Conservation (phyloP, 1,139 yeast genomes). For the Candida mesenterica region DNA sequence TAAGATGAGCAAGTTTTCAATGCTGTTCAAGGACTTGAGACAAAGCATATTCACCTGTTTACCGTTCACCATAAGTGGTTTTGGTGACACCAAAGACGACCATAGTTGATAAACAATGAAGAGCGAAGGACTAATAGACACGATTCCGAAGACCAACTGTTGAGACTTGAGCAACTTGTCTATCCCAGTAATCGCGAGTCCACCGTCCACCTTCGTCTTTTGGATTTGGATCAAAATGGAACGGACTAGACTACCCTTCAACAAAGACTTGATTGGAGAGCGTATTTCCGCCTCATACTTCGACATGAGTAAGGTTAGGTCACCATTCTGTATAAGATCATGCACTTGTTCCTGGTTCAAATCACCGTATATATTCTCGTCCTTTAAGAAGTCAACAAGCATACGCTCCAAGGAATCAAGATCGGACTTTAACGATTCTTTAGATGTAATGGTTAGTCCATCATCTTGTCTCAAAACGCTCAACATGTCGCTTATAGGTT, state of each 20-base stretch:
- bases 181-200: constrained; percentile 84
- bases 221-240: constrained; percentile 85
- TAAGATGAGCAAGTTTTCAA: constrained; percentile 51
- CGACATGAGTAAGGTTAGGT: constrained; percentile 74
- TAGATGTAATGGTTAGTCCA: constrained; percentile 73
- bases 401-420: constrained; percentile 79
- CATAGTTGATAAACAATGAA: constrained; percentile 51
- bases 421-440: constrained; percentile 76
- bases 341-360: constrained; percentile 34
- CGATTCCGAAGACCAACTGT: constrained; percentile 86
- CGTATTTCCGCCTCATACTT: constrained; percentile 76
- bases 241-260: constrained; percentile 71
- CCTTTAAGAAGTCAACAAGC: constrained; percentile 72
- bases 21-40: constrained; percentile 51
- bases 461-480: constrained; percentile 82
- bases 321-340: constrained; percentile 58
- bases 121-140: constrained; percentile 82
- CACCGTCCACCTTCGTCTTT: constrained; percentile 94
- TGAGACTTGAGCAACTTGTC: constrained; percentile 87
- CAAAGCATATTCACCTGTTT: constrained; percentile 43
- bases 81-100: constrained; percentile 26
- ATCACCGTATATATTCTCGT: constrained; percentile 21
- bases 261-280: constrained; percentile 59
- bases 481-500: constrained; percentile 73
- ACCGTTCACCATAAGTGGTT: constrained; percentile 41